phyloP scores from a whole-genome alignment of 441 rosid genomes.

The Macaranga tanarius region DNA sequence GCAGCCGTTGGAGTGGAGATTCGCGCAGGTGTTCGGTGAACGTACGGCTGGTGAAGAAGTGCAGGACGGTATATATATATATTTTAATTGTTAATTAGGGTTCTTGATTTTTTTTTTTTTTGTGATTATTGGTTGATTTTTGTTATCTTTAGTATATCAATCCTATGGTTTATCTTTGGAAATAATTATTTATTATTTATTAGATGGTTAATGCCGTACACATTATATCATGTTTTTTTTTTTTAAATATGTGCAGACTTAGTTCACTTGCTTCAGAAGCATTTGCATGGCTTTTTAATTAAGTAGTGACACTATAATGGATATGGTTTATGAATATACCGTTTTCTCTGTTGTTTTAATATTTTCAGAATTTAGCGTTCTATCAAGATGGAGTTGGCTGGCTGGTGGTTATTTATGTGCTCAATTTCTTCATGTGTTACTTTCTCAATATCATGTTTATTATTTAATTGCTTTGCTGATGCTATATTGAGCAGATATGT shows the following conservation, averaged over 20 bases:
- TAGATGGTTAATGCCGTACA: too few relatives aligned
- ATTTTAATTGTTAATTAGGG: slow-evolving; percentile 14
- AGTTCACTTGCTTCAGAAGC: too few relatives aligned
- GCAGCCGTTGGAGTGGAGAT: slow-evolving; percentile 57
- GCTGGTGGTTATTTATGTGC: neutral
- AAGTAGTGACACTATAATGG: too few relatives aligned
- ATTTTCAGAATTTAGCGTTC: neutral
- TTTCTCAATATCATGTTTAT: neutral
- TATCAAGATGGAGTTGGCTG: neutral
- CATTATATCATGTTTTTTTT: too few relatives aligned
- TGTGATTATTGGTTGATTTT: neutral
- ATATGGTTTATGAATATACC: too few relatives aligned
- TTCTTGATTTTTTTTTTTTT: slow-evolving; percentile 8
- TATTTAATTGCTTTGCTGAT: neutral
- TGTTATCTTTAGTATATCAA: neutral
- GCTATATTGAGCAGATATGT: neutral
- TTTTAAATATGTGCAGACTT: too few relatives aligned
- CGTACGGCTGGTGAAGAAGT: slow-evolving; percentile 50
- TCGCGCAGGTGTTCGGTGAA: slow-evolving; percentile 67
- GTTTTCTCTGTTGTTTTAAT: too few relatives aligned
- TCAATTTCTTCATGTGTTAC: too few relatives aligned
- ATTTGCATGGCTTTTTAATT: too few relatives aligned
- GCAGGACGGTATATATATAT: slow-evolving; percentile 43
- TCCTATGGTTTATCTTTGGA: neutral
- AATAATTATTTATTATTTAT: neutral